Evolutionary conservation across 106 monocot genomes (phyloP).

Genomic region (Dioscorea dumetorum): DNA sequence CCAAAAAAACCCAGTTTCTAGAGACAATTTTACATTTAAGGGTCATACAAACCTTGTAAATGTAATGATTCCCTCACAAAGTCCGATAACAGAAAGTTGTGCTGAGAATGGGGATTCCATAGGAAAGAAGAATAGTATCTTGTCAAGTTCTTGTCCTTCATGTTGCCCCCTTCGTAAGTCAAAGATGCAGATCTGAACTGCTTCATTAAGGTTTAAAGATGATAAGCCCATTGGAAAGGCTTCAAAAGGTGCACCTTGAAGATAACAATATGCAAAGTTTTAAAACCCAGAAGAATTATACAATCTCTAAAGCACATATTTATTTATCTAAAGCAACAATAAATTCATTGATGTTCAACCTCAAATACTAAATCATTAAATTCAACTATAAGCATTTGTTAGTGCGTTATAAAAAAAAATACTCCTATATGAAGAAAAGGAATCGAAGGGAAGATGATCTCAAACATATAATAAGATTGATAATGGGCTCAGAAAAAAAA

Average conservation of each 20-base stretch:
- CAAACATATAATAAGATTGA: too few relatives aligned
- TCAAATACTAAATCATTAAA: too few relatives aligned
- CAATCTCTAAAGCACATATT: too few relatives aligned
- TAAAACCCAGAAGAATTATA: too few relatives aligned
- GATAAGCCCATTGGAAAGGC: slow-evolving; percentile 47
- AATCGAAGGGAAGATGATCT: too few relatives aligned
- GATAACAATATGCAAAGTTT: neutral
- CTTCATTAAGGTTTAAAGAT: slow-evolving; percentile 39
- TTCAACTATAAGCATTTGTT: too few relatives aligned
- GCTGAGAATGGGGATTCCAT: slow-evolving; percentile 51
- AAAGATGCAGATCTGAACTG: slow-evolving; percentile 72
- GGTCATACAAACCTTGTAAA: slow-evolving; percentile 64
- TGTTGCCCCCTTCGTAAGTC: slow-evolving; percentile 86
- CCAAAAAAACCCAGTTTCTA: too few relatives aligned
- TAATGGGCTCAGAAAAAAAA: too few relatives aligned
- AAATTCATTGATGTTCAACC: too few relatives aligned
- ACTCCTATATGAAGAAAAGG: too few relatives aligned
- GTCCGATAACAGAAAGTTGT: slow-evolving; percentile 84
- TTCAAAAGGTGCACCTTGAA: slow-evolving; percentile 5
- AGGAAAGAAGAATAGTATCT: slow-evolving; percentile 86
- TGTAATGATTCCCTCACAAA: slow-evolving; percentile 94
- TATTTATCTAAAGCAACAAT: too few relatives aligned
- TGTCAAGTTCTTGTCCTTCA: slow-evolving; percentile 96
- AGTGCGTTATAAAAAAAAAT: too few relatives aligned
- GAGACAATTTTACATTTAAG: neutral